Conservation (phyloP, 306 rosid species). For the Cucumis melo region DNA sequence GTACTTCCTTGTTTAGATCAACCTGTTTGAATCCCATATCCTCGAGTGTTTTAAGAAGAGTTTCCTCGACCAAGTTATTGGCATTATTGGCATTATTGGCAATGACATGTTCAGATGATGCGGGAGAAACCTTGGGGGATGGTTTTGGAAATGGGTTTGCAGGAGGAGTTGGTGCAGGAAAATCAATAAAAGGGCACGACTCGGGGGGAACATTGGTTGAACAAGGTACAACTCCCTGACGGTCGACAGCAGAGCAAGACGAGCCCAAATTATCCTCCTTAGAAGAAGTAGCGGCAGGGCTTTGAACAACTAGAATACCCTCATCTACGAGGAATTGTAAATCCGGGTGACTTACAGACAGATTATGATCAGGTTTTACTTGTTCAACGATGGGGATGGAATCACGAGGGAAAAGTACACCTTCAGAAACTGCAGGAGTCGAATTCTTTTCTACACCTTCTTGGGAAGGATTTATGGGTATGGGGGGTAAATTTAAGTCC, state of each 20-base stretch:
- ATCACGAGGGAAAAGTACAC: constrained; percentile 10
- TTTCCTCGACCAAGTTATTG: constrained; percentile 26
- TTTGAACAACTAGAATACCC: constrained; percentile 28
- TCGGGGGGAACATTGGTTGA: constrained; percentile 17
- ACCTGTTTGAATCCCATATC: constrained; percentile 74
- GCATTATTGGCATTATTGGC: constrained; percentile 1
- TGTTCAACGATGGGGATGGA: constrained; percentile 14
- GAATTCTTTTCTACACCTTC: constrained; percentile 32
- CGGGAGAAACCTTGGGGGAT: constrained; percentile 7
- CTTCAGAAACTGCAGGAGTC: constrained; percentile 18
- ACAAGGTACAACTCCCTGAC: neutral
- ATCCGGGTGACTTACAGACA: constrained; percentile 20
- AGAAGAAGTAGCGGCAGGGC: neutral
- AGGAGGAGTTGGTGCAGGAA: constrained; percentile 14
- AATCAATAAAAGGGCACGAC: constrained; percentile 31
- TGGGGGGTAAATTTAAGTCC: constrained; percentile 53
- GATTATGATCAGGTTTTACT: constrained; percentile 19
- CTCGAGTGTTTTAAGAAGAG: constrained; percentile 66
- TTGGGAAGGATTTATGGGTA: neutral
- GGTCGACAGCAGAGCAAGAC: constrained; percentile 2
- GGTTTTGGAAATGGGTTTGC: neutral
- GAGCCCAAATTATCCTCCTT: neutral
- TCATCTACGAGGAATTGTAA: constrained; percentile 21
- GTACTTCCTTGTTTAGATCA: constrained; percentile 63
- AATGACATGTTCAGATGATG: constrained; percentile 21